Base-by-base conservation (phyloP, 2,329 filamentous ascomycete genomes). In the Chrysoporthe cubensis region DNA sequence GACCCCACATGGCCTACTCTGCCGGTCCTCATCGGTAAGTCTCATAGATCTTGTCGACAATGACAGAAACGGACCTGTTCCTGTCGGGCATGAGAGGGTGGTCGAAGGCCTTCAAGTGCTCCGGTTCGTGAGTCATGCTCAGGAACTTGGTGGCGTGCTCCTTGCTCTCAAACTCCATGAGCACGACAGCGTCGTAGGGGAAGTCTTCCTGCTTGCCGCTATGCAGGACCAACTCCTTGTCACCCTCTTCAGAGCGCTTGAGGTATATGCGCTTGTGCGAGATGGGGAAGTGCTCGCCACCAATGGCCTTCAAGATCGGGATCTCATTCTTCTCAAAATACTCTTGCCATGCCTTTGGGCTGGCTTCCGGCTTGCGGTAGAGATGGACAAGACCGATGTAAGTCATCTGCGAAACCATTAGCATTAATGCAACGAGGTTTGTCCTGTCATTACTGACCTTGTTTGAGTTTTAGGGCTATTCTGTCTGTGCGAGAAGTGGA, bases 221-320 rank as follows among this genome's bases (percentile, higher is more conserved):
- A 21, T 54, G 50, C 21, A 54, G 5, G 21, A 32, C 50, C 21
- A 54, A 21, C 21, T 54, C 50, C 50, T 13, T 54, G 11, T 54
- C 32, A 9, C 50, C 50, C 50, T 54, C 50, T 21, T 54, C 50
- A 13, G 50, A 54, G 50, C 50, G 50, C 50, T 54, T 54, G 11
- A 54, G 26, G 50, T 54, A 54, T 54, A 54, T 54, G 50, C 50
- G 50, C 50, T 54, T 54, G 50, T 54, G 50, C 32, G 50, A 54
- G 26, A 54, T 54, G 11, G 50, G 50, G 26, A 54, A 54, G 26
- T 54, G 50, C 26, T 54, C 50, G 11, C 50, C 50, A 6, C 50
- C 50, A 21, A 54, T 54, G 1, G 50, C 50, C 50, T 54, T 54
- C 50, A 54, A 34, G 13, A 54, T 54, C 4, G 50, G 50, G 26